These are phyloP conservation scores for Linum usitatissimum DNA, from an alignment of 345 rosid genomes.

Conservation along the genomic window DNA sequence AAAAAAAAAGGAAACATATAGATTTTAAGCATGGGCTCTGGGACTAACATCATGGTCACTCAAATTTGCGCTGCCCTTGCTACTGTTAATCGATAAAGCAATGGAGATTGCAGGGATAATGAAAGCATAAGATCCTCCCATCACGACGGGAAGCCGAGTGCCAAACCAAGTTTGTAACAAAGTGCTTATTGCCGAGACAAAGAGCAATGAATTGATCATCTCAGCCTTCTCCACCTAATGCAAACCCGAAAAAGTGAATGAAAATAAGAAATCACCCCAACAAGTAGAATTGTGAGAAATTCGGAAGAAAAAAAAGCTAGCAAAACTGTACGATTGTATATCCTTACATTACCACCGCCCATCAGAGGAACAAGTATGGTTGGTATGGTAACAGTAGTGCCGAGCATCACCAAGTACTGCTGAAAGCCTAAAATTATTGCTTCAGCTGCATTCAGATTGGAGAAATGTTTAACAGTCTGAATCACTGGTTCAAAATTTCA, in stretches of 20 bases:
- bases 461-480: not conserved
- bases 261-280: not conserved
- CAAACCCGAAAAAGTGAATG: not conserved
- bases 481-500: not conserved
- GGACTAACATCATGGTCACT: not conserved
- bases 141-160: slow-evolving; percentile 69
- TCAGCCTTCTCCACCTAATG: slow-evolving; percentile 69
- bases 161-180: slow-evolving; percentile 64
- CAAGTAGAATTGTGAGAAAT: not conserved
- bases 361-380: slow-evolving; percentile 60
- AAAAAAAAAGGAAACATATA: slow-evolving; percentile 31
- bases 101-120: slow-evolving; percentile 60
- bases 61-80: slow-evolving; percentile 6
- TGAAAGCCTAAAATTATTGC: slow-evolving; percentile 68
- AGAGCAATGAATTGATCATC: slow-evolving; percentile 57
- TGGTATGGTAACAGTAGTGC: slow-evolving; percentile 62
- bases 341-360: slow-evolving; percentile 80
- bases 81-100: slow-evolving; percentile 34
- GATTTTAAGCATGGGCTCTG: not conserved
- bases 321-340: not conserved
- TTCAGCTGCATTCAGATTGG: slow-evolving; percentile 43
- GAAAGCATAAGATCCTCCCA: slow-evolving; percentile 68
- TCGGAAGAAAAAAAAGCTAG: not conserved
- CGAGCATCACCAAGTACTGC: slow-evolving; percentile 88
- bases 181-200: slow-evolving; percentile 74